phyloP scores from a whole-genome alignment of 768 basidiomycete species.

The Inosperma sp. region DNA sequence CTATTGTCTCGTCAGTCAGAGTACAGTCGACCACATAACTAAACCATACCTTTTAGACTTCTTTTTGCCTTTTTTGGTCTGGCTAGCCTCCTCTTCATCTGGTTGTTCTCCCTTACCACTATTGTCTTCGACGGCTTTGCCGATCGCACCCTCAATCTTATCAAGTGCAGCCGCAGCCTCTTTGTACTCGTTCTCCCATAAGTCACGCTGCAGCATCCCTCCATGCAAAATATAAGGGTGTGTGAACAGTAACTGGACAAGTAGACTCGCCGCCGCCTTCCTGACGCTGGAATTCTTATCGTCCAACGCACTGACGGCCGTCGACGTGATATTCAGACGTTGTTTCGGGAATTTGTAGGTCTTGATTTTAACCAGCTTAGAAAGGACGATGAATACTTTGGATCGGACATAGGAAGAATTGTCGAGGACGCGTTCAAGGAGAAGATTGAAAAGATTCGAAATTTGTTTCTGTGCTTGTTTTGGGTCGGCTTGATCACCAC shows the following conservation, averaged over 20 bases:
- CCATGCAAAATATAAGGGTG: slow-evolving; percentile 90
- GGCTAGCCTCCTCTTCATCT: slow-evolving; percentile 27
- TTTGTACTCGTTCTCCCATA: slow-evolving; percentile 73
- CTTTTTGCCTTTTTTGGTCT: slow-evolving; percentile 30
- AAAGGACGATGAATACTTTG: slow-evolving; percentile 76
- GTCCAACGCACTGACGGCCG: slow-evolving; percentile 75
- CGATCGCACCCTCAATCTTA: slow-evolving; percentile 63
- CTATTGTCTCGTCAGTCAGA: slow-evolving; percentile 16
- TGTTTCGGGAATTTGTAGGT: slow-evolving; percentile 80
- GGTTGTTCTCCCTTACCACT: slow-evolving; percentile 37
- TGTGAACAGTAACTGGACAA: slow-evolving; percentile 72
- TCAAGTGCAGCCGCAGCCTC: slow-evolving; percentile 59
- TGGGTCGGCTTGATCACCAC: slow-evolving; percentile 43
- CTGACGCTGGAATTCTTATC: slow-evolving; percentile 91
- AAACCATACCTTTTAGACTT: slow-evolving; percentile 31
- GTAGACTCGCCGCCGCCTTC: slow-evolving; percentile 71
- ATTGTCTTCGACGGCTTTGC: slow-evolving; percentile 51
- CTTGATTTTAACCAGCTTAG: slow-evolving; percentile 68
- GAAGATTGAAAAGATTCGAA: slow-evolving; percentile 71
- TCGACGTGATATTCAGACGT: slow-evolving; percentile 65
- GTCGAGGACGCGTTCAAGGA: slow-evolving; percentile 87
- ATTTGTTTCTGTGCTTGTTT: slow-evolving; percentile 67
- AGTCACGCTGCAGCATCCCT: slow-evolving; percentile 63
- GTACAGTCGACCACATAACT: background rate
- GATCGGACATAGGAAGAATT: slow-evolving; percentile 85